These are phyloP conservation scores for Curvularia verruculosa DNA, from an alignment of 2,329 filamentous ascomycete genomes.

Conservation along the genomic window DNA sequence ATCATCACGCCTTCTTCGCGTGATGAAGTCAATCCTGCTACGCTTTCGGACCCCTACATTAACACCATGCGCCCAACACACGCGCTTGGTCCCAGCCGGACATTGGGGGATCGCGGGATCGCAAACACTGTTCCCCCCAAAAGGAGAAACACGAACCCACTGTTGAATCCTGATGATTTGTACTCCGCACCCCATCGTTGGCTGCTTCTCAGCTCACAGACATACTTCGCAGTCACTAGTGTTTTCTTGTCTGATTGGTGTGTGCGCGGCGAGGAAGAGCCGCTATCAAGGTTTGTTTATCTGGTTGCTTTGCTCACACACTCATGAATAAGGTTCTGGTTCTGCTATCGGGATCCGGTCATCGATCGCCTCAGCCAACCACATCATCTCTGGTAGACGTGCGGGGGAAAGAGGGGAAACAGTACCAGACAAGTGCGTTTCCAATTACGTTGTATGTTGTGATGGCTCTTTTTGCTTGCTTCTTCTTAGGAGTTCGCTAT, in stretches of 20 bases:
- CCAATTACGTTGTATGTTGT: neutral
- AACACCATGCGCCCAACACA: no score
- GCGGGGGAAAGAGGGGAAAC: neutral
- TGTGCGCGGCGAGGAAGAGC: neutral
- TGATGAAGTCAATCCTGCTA: neutral
- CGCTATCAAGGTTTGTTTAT: neutral
- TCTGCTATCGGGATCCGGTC: conserved; percentile 6
- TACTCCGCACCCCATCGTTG: neutral
- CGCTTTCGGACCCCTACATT: neutral
- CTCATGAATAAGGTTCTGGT: neutral
- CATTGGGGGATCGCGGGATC: conserved; percentile 4
- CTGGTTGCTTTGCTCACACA: neutral
- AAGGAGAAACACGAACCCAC: neutral
- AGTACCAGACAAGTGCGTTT: neutral
- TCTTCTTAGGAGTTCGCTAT: neutral
- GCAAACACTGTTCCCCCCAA: neutral
- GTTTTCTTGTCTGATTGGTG: conserved; percentile 6
- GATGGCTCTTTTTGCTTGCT: neutral
- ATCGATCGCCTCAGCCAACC: neutral
- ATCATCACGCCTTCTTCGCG: neutral
- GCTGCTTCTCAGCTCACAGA: neutral
- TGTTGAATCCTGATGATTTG: neutral
- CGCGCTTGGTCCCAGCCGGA: neutral
- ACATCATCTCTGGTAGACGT: neutral
- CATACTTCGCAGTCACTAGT: neutral